Evolutionary conservation across 139 green algal genomes (phyloP).

Genomic region (Raphidocelis subcapitata): DNA sequence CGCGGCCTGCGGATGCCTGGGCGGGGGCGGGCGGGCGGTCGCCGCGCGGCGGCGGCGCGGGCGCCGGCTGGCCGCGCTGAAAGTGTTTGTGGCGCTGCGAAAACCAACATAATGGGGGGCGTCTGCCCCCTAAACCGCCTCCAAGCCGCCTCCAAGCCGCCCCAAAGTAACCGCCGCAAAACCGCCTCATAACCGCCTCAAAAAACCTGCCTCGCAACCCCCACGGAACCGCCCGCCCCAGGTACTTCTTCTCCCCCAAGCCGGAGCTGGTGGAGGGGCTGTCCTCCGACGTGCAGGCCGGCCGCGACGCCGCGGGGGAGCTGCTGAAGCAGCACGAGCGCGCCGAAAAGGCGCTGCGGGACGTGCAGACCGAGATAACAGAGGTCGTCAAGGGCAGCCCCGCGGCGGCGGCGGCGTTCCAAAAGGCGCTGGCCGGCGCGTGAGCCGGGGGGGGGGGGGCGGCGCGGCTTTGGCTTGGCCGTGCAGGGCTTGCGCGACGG

Average conservation of each 20-base stretch:
- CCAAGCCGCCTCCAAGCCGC: too few relatives aligned
- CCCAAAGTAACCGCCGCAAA: neutral
- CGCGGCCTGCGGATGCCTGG: neutral
- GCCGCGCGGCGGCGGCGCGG: neutral
- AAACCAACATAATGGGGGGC: neutral
- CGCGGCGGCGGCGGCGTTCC: neutral
- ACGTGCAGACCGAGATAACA: constrained; percentile 4
- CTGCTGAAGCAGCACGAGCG: constrained; percentile 13
- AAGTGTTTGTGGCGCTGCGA: neutral
- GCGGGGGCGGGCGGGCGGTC: neutral
- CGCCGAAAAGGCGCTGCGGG: constrained; percentile 2
- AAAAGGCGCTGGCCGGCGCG: too few relatives aligned
- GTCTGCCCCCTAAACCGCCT: neutral
- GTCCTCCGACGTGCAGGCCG: constrained; percentile 1
- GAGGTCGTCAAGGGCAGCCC: constrained; percentile 18
- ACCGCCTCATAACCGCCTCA: neutral
- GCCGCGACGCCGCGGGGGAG: constrained; percentile 6
- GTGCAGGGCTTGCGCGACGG: too few relatives aligned
- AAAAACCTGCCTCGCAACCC: neutral
- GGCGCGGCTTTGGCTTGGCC: too few relatives aligned
- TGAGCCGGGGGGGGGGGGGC: too few relatives aligned
- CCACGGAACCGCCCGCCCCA: too few relatives aligned
- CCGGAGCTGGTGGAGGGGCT: constrained; percentile 13
- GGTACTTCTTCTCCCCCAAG: constrained; percentile 25
- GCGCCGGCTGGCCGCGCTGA: neutral